Evolutionary conservation across 345 rosid genomes (phyloP).

Genomic region (Lumnitzera littorea): DNA sequence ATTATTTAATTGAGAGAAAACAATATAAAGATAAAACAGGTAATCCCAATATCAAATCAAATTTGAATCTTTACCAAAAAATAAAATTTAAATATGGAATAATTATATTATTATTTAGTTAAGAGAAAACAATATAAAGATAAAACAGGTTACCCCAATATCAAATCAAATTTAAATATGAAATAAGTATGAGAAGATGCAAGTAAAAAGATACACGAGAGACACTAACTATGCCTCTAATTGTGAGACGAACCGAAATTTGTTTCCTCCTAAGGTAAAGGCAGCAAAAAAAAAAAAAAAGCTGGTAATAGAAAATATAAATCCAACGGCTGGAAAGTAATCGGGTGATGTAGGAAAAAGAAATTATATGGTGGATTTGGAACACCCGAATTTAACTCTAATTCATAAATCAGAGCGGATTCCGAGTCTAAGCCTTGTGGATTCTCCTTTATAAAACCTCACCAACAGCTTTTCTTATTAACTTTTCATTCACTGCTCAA

Average conservation of each 20-base stretch:
- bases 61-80: too few species aligned
- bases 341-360: slow-evolving; percentile 8
- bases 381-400: slow-evolving; percentile 16
- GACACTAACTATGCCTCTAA: too few species aligned
- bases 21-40: too few species aligned
- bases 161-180: too few species aligned
- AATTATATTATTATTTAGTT: too few species aligned
- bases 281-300: neutral
- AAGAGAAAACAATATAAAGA: neutral
- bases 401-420: slow-evolving; percentile 20
- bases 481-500: neutral
- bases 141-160: neutral
- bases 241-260: too few species aligned
- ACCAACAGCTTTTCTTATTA: neutral
- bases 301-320: neutral
- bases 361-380: slow-evolving; percentile 26
- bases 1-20: too few species aligned
- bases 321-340: slow-evolving; percentile 9
- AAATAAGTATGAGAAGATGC: too few species aligned
- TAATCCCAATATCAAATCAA: too few species aligned
- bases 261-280: too few species aligned
- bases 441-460: slow-evolving; percentile 16
- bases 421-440: slow-evolving; percentile 32
- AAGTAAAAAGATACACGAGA: too few species aligned
- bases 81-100: too few species aligned